Evolutionary conservation across 768 basidiomycete species (phyloP).

Genomic region (Mycena crocata): DNA sequence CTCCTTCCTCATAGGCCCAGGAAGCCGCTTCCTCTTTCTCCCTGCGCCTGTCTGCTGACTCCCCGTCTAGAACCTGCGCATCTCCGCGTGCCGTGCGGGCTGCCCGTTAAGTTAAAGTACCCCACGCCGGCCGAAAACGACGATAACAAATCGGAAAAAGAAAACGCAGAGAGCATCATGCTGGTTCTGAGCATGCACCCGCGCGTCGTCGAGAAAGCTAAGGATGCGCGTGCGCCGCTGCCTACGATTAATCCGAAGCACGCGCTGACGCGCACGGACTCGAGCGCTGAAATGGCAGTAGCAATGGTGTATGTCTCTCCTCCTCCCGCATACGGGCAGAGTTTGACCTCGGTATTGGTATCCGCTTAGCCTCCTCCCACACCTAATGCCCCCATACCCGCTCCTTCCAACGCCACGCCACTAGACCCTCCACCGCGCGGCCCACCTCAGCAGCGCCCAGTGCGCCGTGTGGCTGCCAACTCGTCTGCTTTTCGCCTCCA

Average conservation of each 20-base stretch:
- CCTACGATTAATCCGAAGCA: no score
- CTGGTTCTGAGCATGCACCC: constrained; percentile 76
- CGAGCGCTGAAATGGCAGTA: no score
- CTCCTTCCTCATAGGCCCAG: constrained; percentile 38
- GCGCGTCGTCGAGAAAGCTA: constrained; percentile 75
- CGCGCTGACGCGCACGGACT: no score
- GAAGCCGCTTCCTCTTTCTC: constrained; percentile 69
- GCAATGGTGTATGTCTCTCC: no score
- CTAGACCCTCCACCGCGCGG: constrained; percentile 72
- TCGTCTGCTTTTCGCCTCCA: background rate
- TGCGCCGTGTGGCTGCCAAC: constrained; percentile 61
- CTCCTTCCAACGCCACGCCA: constrained; percentile 43
- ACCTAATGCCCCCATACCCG: constrained; percentile 48
- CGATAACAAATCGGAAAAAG: constrained; percentile 58
- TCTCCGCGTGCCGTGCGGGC: constrained; percentile 55
- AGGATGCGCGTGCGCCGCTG: constrained; percentile 78
- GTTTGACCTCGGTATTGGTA: no score
- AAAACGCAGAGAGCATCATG: no score
- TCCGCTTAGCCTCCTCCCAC: no score
- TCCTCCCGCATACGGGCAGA: no score
- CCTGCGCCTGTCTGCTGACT: constrained; percentile 69
- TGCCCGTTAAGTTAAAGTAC: background rate
- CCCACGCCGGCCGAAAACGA: constrained; percentile 39
- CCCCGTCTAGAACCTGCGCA: constrained; percentile 70
- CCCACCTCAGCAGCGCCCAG: constrained; percentile 77